Evolutionary conservation across 73 alveolate species (phyloP).

Genomic region (Paramecium bursaria): DNA sequence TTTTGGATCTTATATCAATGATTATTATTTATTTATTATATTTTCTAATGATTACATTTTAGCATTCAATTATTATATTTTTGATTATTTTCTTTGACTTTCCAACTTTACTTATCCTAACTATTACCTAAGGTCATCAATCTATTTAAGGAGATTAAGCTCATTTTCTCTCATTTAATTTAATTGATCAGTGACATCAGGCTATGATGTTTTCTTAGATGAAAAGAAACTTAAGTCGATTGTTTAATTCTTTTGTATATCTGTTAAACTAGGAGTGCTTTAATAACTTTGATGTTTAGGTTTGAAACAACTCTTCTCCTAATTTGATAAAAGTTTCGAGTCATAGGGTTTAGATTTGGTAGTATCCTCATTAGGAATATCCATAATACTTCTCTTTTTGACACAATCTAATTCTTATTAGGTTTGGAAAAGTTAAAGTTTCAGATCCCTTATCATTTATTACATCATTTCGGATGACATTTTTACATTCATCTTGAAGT

Average conservation of each 20-base stretch:
- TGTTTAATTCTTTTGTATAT: not conserved
- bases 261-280: too few species aligned
- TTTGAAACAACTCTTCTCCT: too few species aligned
- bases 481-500: slow-evolving; percentile 81
- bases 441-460: slow-evolving; percentile 69
- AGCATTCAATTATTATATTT: slow-evolving; percentile 16
- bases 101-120: slow-evolving; percentile 24
- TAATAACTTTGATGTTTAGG: too few species aligned
- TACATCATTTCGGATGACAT: slow-evolving; percentile 78
- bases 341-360: slow-evolving; percentile 9
- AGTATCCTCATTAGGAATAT: slow-evolving; percentile 64
- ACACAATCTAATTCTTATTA: slow-evolving; percentile 60
- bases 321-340: slow-evolving; percentile 4
- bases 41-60: slow-evolving; percentile 2
- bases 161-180: slow-evolving; percentile 34
- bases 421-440: slow-evolving; percentile 64
- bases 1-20: too few species aligned
- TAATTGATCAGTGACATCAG: slow-evolving; percentile 17
- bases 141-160: slow-evolving; percentile 6
- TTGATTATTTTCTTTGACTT: slow-evolving; percentile 24
- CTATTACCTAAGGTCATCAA: slow-evolving; percentile 23
- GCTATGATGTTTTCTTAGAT: slow-evolving; percentile 33
- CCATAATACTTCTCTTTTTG: slow-evolving; percentile 45
- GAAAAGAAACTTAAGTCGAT: slow-evolving; percentile 34
- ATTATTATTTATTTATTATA: slow-evolving; percentile 1